Evolutionary conservation across 805 yeast genomes (phyloP).

Genomic region (Helenozyma rhizophorensis): DNA sequence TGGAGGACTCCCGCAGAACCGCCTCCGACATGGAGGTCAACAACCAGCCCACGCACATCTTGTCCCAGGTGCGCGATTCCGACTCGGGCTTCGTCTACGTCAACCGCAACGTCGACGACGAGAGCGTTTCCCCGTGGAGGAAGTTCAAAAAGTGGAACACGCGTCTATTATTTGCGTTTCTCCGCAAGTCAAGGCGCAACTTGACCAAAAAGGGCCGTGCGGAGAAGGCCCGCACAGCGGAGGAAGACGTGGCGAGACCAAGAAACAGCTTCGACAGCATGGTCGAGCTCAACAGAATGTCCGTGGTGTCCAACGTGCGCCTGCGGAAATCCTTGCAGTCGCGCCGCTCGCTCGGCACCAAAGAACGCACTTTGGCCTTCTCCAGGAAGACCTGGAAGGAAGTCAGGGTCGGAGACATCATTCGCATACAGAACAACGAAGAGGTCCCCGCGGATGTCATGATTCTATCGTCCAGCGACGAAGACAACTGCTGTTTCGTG

Average conservation of each 20-base stretch:
- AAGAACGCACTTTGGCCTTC: constrained; percentile 23
- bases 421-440: constrained; percentile 67
- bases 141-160: constrained; percentile 53
- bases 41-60: constrained; percentile 66
- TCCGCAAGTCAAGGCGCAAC: constrained; percentile 25
- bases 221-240: constrained; percentile 18
- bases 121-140: constrained; percentile 65
- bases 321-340: constrained; percentile 11
- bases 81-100: constrained; percentile 22
- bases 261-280: constrained; percentile 34
- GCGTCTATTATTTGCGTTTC: constrained; percentile 22
- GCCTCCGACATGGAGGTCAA: constrained; percentile 64
- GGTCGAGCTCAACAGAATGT: constrained; percentile 5
- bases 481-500: constrained; percentile 66
- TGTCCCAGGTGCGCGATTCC: constrained; percentile 40
- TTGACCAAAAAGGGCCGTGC: constrained; percentile 35
- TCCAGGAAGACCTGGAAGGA: constrained; percentile 51
- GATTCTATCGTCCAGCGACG: constrained; percentile 60
- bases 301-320: constrained; percentile 6
- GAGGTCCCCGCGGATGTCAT: constrained; percentile 77
- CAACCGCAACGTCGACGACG: constrained; percentile 61
- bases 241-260: neutral
- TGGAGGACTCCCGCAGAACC: constrained; percentile 70
- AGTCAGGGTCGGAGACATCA: constrained; percentile 67
- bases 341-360: constrained; percentile 10